These are phyloP conservation scores for Trichoderma cornu-damae DNA, from an alignment of 2,329 filamentous ascomycete species.

Conservation along the genomic window DNA sequence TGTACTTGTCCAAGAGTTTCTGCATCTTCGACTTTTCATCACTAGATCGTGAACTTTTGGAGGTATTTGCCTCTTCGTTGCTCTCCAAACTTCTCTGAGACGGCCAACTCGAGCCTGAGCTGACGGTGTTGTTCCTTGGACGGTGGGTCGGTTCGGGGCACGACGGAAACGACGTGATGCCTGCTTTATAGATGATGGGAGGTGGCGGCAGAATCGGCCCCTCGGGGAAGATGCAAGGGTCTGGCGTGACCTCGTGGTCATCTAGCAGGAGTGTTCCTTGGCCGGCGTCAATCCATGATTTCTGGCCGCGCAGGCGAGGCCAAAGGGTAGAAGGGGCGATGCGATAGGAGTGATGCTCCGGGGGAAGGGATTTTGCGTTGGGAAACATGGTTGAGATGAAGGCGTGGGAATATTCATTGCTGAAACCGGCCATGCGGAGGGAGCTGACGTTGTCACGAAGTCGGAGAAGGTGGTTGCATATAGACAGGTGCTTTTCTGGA, in stretches of 20 bases:
- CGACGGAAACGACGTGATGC: background rate
- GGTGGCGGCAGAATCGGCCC: constrained; percentile 28
- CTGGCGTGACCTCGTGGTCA: constrained; percentile 22
- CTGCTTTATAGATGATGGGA: constrained; percentile 22
- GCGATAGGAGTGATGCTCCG: constrained; percentile 24
- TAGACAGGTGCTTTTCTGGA: constrained; percentile 28
- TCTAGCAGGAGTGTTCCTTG: constrained; percentile 24
- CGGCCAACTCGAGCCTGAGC: constrained; percentile 7
- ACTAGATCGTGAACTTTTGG: background rate
- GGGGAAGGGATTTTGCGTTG: background rate
- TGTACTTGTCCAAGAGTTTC: constrained; percentile 5
- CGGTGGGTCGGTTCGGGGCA: background rate
- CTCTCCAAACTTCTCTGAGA: constrained; percentile 3
- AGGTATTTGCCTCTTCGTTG: background rate
- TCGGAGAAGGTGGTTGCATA: constrained; percentile 30
- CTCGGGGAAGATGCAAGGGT: constrained; percentile 18
- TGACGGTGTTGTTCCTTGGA: background rate
- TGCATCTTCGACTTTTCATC: constrained; percentile 11
- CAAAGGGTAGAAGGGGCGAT: constrained; percentile 32
- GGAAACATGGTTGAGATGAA: constrained; percentile 30
- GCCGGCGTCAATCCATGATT: constrained; percentile 26
- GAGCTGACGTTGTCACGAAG: constrained; percentile 31
- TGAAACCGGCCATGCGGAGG: constrained; percentile 36
- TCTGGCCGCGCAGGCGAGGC: constrained; percentile 29
- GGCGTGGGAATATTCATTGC: constrained; percentile 28